Evolutionary conservation across 2,329 filamentous ascomycete genomes (phyloP).

Genomic region (Apiospora malaysiana): DNA sequence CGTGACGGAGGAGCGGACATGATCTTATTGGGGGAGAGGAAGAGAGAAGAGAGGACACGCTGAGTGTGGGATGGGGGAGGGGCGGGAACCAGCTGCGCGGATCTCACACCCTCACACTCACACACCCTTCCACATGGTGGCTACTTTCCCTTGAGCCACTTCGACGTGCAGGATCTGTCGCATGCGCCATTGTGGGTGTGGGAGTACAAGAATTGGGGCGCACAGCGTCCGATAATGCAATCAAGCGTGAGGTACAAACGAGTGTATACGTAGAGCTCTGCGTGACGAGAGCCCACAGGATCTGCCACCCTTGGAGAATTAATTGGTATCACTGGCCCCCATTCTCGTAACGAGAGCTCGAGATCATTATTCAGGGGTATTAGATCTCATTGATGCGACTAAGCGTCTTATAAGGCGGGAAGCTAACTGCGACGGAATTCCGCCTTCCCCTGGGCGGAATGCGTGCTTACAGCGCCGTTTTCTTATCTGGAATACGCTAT

Average conservation of each 20-base stretch:
- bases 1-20: background rate
- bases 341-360: background rate
- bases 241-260: constrained; percentile 9
- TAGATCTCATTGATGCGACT: background rate
- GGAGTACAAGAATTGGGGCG: background rate
- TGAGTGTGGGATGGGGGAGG: background rate
- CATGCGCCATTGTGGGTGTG: constrained; percentile 3
- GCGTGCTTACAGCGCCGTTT: background rate
- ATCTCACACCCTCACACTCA: background rate
- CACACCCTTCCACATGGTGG: background rate
- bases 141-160: constrained; percentile 9
- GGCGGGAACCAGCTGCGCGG: constrained; percentile 12
- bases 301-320: constrained; percentile 2
- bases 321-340: constrained; percentile 8
- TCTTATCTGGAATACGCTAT: background rate
- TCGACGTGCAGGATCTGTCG: constrained; percentile 20
- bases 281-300: background rate
- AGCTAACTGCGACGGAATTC: background rate
- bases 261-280: background rate
- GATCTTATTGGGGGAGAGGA: background rate
- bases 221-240: constrained; percentile 23
- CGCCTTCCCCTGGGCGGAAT: background rate
- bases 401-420: background rate
- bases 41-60: too few relatives aligned
- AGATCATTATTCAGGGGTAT: background rate